Percentiles rank a stretch among this genome's conserved stretches.
phyloP scores from a whole-genome alignment of 108 stramenopile species.

The Conticribra weissflogii region DNA sequence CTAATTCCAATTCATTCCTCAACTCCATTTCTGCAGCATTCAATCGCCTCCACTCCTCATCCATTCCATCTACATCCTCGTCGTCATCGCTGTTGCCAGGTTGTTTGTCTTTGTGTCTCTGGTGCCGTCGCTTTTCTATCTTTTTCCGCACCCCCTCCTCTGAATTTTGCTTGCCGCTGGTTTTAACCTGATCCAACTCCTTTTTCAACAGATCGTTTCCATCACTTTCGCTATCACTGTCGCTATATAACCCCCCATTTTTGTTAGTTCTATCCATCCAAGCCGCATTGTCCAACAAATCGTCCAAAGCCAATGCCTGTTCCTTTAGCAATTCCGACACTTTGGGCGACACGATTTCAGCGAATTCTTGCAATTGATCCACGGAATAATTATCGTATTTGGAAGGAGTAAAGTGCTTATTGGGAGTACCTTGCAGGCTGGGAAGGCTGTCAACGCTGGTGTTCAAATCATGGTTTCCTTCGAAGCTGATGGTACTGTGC shows the following conservation, averaged over 20 bases:
- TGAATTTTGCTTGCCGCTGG: background rate
- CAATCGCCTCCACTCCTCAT: constrained; percentile 41
- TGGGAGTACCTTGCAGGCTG: too few relatives aligned
- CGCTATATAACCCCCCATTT: too few relatives aligned
- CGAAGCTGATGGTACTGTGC: background rate
- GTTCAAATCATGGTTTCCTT: background rate
- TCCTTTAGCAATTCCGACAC: constrained; percentile 53
- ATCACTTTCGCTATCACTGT: constrained; percentile 12
- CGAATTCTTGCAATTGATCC: constrained; percentile 34
- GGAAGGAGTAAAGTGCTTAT: background rate
- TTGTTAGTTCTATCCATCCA: constrained; percentile 15
- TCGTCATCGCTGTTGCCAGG: background rate
- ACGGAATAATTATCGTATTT: constrained; percentile 31
- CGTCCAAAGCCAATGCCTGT: constrained; percentile 46
- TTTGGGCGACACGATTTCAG: constrained; percentile 41
- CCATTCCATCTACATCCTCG: constrained; percentile 36
- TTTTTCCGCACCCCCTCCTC: constrained; percentile 3
- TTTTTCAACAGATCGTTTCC: too few relatives aligned
- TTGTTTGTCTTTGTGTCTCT: background rate
- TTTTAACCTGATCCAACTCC: too few relatives aligned
- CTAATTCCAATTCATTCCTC: constrained; percentile 44
- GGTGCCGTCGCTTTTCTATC: constrained; percentile 1
- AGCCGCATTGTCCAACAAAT: constrained; percentile 20
- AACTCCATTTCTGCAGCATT: constrained; percentile 37
- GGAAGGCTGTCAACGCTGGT: background rate